phyloP scores from a whole-genome alignment of 2,329 filamentous ascomycete genomes.

The Didymella glomerata region DNA sequence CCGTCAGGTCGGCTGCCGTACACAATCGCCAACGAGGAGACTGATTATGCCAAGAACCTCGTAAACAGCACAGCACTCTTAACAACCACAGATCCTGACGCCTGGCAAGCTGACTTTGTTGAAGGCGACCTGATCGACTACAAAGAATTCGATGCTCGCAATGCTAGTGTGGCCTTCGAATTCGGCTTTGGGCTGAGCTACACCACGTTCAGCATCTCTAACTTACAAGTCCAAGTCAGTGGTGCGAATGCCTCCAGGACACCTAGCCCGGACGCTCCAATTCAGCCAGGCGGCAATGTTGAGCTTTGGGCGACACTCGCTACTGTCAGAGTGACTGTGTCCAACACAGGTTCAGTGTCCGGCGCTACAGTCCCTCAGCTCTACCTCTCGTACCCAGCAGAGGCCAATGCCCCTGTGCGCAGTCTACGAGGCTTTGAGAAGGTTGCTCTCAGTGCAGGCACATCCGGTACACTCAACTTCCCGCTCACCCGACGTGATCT shows the following conservation, averaged over 20 bases:
- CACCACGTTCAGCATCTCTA: conserved; percentile 46
- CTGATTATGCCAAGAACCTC: conserved; percentile 66
- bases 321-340: conserved; percentile 58
- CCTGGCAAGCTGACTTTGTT: conserved; percentile 60
- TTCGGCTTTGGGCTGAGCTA: conserved; percentile 53
- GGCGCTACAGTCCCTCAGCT: conserved; percentile 65
- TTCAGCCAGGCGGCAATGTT: conserved; percentile 60
- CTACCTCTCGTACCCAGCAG: conserved; percentile 59
- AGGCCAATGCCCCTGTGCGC: conserved; percentile 46
- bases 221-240: conserved; percentile 26
- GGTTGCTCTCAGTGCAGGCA: conserved; percentile 54
- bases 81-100: conserved; percentile 46
- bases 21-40: conserved; percentile 75
- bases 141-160: conserved; percentile 58
- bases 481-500: conserved; percentile 59
- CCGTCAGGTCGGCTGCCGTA: conserved; percentile 84
- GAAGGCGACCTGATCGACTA: conserved; percentile 65
- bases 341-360: conserved; percentile 60
- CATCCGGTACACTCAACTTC: conserved; percentile 55
- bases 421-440: conserved; percentile 61
- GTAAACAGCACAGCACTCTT: conserved; percentile 48
- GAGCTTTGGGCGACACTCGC: conserved; percentile 64
- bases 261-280: conserved; percentile 28
- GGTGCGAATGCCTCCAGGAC: conserved; percentile 25
- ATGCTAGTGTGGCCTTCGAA: conserved; percentile 41